These are phyloP conservation scores for Vicia villosa DNA, from an alignment of 306 rosid species.

Conservation along the genomic window DNA sequence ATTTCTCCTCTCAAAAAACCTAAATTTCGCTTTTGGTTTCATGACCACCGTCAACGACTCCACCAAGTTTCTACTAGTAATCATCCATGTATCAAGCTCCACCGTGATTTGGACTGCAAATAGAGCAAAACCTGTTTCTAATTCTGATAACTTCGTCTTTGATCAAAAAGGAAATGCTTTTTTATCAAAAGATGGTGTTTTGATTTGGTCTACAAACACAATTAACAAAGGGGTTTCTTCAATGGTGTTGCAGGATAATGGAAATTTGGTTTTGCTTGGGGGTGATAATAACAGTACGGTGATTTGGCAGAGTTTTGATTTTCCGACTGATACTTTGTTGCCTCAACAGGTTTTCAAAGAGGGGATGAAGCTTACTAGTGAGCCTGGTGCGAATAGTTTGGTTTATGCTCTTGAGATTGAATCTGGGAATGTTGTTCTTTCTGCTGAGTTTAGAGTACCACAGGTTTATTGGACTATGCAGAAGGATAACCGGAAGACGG, in stretches of 20 bases:
- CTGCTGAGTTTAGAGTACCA: slow-evolving; percentile 58
- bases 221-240: slow-evolving; percentile 56
- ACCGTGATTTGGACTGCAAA: slow-evolving; percentile 73
- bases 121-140: slow-evolving; percentile 60
- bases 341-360: slow-evolving; percentile 65
- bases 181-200: slow-evolving; percentile 47
- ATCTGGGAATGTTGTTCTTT: slow-evolving; percentile 70
- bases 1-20: slow-evolving; percentile 58
- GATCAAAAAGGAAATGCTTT: slow-evolving; percentile 60
- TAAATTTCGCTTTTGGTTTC: slow-evolving; percentile 62
- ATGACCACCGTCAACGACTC: slow-evolving; percentile 47
- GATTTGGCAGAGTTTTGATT: slow-evolving; percentile 84
- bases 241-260: slow-evolving; percentile 64
- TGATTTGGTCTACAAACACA: slow-evolving; percentile 70
- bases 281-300: slow-evolving; percentile 40
- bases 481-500: slow-evolving; percentile 59
- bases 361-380: slow-evolving; percentile 77
- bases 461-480: slow-evolving; percentile 91
- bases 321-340: slow-evolving; percentile 81
- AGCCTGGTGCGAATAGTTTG: slow-evolving; percentile 51
- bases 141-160: slow-evolving; percentile 69
- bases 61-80: slow-evolving; percentile 54
- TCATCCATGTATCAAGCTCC: slow-evolving; percentile 44
- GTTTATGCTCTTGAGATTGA: slow-evolving; percentile 67
- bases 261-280: slow-evolving; percentile 73